These are phyloP conservation scores for Ogataea siamensis DNA, from an alignment of 805 yeast species.

Conservation along the genomic window DNA sequence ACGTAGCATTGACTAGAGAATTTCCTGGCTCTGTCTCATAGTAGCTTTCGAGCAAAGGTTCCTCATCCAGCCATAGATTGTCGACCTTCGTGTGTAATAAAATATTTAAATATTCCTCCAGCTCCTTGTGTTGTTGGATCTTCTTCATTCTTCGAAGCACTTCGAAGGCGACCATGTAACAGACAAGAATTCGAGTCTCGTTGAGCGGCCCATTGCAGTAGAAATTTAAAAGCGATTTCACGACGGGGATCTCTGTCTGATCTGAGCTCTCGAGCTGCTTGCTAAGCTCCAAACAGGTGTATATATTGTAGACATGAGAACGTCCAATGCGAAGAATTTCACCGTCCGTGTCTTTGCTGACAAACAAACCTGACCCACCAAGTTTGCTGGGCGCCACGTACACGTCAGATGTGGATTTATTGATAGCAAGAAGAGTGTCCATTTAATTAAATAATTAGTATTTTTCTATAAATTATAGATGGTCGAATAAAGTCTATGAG, in stretches of 20 bases:
- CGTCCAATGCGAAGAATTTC: conserved; percentile 41
- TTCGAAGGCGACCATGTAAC: conserved; percentile 26
- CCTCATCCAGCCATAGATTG: conserved; percentile 30
- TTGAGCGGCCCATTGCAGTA: conserved; percentile 19
- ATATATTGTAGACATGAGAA: conserved; percentile 33
- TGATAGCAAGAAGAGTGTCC: background rate
- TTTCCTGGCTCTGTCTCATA: conserved; percentile 13
- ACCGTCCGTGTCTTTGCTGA: conserved; percentile 15
- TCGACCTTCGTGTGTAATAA: conserved; percentile 35
- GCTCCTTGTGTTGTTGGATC: background rate
- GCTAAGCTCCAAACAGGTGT: conserved; percentile 25
- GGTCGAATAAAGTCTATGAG: conserved; percentile 10
- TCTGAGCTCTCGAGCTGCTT: conserved; percentile 22
- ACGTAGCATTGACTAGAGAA: conserved; percentile 14
- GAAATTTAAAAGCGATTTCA: conserved; percentile 19
- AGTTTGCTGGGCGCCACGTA: conserved; percentile 18
- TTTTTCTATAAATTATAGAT: background rate
- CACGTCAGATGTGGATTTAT: conserved; percentile 8
- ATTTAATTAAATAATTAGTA: background rate
- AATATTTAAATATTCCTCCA: conserved; percentile 34
- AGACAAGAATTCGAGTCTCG: conserved; percentile 28
- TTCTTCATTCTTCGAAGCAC: conserved; percentile 10
- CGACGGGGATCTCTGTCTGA: conserved; percentile 9
- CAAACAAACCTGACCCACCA: conserved; percentile 40
- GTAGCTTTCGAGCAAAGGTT: conserved; percentile 25